phyloP scores from a whole-genome alignment of 352 stramenopile species.

The Globisporangium middletonii region DNA sequence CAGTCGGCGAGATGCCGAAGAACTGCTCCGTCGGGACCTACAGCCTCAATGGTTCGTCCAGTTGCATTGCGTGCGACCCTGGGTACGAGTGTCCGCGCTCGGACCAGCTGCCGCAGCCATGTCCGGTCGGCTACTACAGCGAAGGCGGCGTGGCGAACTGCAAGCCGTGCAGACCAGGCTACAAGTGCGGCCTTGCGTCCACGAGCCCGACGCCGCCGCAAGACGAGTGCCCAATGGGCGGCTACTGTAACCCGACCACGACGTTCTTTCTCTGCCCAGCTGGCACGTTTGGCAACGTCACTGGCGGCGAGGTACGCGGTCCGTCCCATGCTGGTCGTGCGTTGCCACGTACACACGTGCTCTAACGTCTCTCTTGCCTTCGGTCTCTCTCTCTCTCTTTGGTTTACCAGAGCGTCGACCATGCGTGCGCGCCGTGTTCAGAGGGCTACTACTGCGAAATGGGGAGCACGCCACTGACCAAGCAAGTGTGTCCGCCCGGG shows the following conservation, averaged over 20 bases:
- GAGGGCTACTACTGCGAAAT: slow-evolving; percentile 79
- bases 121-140: slow-evolving; percentile 86
- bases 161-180: slow-evolving; percentile 53
- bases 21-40: slow-evolving; percentile 79
- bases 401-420: slow-evolving; percentile 52
- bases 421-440: slow-evolving; percentile 68
- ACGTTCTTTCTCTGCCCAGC: slow-evolving; percentile 83
- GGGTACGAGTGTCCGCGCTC: slow-evolving; percentile 82
- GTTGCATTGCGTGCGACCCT: slow-evolving; percentile 59
- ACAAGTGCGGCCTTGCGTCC: slow-evolving; percentile 77
- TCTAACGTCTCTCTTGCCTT: neutral
- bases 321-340: neutral
- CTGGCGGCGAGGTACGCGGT: slow-evolving; percentile 52
- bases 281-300: slow-evolving; percentile 84
- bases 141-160: slow-evolving; percentile 67
- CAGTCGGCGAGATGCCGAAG: slow-evolving; percentile 50
- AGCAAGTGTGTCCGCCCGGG: slow-evolving; percentile 51
- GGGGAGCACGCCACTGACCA: slow-evolving; percentile 56
- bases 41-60: slow-evolving; percentile 57
- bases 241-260: slow-evolving; percentile 83
- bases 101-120: slow-evolving; percentile 68
- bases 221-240: slow-evolving; percentile 85
- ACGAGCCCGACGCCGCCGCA: slow-evolving; percentile 68
- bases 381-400: neutral
- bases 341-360: neutral